These are phyloP conservation scores for Neopestalotiopsis sp. DNA, from an alignment of 2,329 filamentous ascomycete species.

Conservation along the genomic window DNA sequence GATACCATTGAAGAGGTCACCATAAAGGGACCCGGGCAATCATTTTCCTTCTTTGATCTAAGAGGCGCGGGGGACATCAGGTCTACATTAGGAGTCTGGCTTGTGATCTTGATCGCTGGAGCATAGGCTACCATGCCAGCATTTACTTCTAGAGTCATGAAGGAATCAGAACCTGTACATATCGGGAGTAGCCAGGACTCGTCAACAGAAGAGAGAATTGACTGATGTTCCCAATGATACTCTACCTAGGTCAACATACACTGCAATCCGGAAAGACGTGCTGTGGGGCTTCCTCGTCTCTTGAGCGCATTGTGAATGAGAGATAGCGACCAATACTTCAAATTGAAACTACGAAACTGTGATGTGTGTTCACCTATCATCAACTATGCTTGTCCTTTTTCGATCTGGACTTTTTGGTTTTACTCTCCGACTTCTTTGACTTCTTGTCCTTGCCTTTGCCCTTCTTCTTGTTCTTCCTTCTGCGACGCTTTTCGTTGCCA, in stretches of 20 bases:
- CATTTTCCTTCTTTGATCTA: neutral
- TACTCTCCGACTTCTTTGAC: conserved; percentile 7
- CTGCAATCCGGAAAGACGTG: too few species aligned
- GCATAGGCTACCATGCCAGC: neutral
- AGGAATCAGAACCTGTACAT: conserved; percentile 1
- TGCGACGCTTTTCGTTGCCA: neutral
- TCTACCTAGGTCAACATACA: too few species aligned
- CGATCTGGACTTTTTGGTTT: conserved; percentile 6
- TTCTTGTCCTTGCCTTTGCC: conserved; percentile 22
- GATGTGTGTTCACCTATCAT: too few species aligned
- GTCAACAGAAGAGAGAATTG: neutral
- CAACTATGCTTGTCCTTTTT: neutral
- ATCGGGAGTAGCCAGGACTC: neutral
- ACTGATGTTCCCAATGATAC: neutral
- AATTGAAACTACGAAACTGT: too few species aligned
- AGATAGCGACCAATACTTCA: too few species aligned
- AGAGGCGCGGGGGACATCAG: neutral
- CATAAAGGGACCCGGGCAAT: neutral
- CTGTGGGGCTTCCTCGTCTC: too few species aligned
- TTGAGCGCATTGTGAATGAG: too few species aligned
- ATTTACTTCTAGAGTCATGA: conserved; percentile 1
- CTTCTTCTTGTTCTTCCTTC: conserved; percentile 21
- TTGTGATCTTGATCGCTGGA: neutral
- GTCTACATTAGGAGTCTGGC: neutral
- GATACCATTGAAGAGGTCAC: neutral